phyloP scores from a whole-genome alignment of 805 yeast species.

The Saccharomycopsis sp. region DNA sequence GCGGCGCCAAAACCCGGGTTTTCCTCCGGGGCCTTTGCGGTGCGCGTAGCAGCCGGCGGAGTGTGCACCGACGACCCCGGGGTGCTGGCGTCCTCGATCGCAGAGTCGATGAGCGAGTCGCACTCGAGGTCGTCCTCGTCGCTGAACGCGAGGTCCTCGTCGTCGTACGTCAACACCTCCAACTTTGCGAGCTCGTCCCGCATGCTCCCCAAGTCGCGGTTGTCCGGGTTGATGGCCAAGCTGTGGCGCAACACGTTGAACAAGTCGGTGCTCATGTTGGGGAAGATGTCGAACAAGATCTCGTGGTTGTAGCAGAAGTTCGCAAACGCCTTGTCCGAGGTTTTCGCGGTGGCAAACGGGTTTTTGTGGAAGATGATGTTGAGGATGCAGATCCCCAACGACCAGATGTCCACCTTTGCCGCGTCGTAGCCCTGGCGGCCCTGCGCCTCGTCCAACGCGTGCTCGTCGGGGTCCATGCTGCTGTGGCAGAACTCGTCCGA shows the following conservation, averaged over 20 bases:
- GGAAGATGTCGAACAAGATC: conserved; percentile 84
- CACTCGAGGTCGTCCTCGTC: conserved; percentile 32
- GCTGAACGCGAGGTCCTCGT: conserved; percentile 45
- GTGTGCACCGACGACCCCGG: too few species aligned
- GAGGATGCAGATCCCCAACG: conserved; percentile 70
- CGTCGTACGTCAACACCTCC: conserved; percentile 75
- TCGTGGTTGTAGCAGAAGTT: conserved; percentile 57
- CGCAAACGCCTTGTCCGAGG: conserved; percentile 37
- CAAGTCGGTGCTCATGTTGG: conserved; percentile 79
- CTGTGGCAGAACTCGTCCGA: background rate
- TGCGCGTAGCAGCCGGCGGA: too few species aligned
- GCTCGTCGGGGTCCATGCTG: conserved; percentile 22
- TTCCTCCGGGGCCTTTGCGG: background rate
- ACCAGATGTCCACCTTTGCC: conserved; percentile 81
- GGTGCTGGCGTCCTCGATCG: background rate
- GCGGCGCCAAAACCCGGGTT: too few species aligned
- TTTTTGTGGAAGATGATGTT: conserved; percentile 87
- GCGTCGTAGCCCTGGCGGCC: conserved; percentile 52
- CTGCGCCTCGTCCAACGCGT: conserved; percentile 21
- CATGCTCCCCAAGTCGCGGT: conserved; percentile 62
- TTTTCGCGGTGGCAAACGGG: conserved; percentile 73
- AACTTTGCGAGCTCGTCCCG: conserved; percentile 53
- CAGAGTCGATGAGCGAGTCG: conserved; percentile 12
- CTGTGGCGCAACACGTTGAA: conserved; percentile 76
- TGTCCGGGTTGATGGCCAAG: conserved; percentile 79